These are phyloP conservation scores for Mycogone perniciosa DNA, from an alignment of 2,329 filamentous ascomycete genomes.

Conservation along the genomic window DNA sequence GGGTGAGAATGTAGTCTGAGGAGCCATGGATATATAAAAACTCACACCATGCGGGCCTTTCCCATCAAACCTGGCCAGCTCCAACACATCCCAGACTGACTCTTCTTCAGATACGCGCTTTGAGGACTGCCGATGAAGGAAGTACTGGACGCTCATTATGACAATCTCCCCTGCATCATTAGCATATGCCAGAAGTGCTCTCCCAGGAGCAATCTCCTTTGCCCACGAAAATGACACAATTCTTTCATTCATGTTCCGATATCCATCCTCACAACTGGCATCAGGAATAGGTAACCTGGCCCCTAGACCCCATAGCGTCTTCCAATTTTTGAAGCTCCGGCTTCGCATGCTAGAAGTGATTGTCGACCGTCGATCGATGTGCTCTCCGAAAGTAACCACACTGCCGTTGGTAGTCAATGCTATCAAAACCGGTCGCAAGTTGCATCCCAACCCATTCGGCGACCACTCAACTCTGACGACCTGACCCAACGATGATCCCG, in stretches of 20 bases:
- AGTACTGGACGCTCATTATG: conserved; percentile 43
- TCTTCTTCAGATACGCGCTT: conserved; percentile 21
- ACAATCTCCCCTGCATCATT: conserved; percentile 46
- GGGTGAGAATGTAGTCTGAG: not conserved
- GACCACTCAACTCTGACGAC: conserved; percentile 51
- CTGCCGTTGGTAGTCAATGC: conserved; percentile 45
- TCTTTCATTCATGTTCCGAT: conserved; percentile 36
- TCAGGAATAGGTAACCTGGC: conserved; percentile 44
- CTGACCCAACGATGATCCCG: conserved; percentile 48
- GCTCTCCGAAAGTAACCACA: conserved; percentile 47
- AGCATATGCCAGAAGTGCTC: conserved; percentile 44
- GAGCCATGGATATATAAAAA: not conserved
- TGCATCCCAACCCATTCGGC: conserved; percentile 50
- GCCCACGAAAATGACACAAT: conserved; percentile 51
- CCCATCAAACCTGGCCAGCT: conserved; percentile 43
- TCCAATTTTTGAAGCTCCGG: conserved; percentile 43
- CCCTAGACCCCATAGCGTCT: conserved; percentile 50
- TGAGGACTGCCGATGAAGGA: conserved; percentile 17
- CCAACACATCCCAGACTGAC: conserved; percentile 42
- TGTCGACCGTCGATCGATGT: conserved; percentile 24
- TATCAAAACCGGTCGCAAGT: conserved; percentile 45
- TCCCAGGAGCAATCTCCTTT: conserved; percentile 33
- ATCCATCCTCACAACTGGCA: conserved; percentile 24
- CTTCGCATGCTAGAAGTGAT: conserved; percentile 27
- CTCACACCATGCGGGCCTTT: conserved; percentile 37